Evolutionary conservation across 768 basidiomycete genomes (phyloP), one percentile per base, ranked within the genome.

Genomic region (Porphyrellus cyaneotinctus): DNA sequence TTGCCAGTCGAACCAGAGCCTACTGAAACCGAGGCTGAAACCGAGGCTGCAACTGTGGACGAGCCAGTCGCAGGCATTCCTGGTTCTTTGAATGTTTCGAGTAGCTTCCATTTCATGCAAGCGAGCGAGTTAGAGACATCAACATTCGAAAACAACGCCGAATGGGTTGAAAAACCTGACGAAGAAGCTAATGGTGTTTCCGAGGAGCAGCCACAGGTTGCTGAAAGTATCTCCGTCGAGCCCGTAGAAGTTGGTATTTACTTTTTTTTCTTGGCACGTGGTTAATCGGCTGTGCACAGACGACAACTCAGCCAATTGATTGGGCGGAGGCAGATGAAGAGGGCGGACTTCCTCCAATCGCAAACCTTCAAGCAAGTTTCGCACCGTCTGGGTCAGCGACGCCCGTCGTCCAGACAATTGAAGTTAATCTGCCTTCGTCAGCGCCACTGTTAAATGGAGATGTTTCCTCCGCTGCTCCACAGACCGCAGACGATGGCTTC

Each of bases 301-400:
- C 57, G 0, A 52, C 47, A 10, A 28, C 57, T 23, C 69, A 63
- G n/a, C 71, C 80, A 24, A 76, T 92, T 51, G 85, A 92, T 67
- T 92, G 91, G 90, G 87, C 90, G 15, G 67, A 69, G 35, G 83
- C 82, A 37, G 88, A 90, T 51, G 87, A 89, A n/a, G 85, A 86
- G 56, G 80, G 76, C 17, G 88, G 80, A 6, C 79, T 92, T 15
- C 90, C 91, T n/a, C 75, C 87, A 1, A 85, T 93, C 46, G 83
- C 83, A 7, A 79, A 79, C 43, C 75, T 91, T 24, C 88, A 91
- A 52, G 85, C 86, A 41, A 82, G 80, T 58, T 90, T 91, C 62
- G 86, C 84, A 7, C 81, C 83, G 13, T 87, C 89, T 36, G 85
- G 83, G 8, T 79, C 84, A 26, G 80, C 76, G n/a, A 87, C 85